A percentile compares a stretch with the other conserved stretches of the same genome.
Conservation (phyloP, 148 eudicot species). For the Agrostemma githago region DNA sequence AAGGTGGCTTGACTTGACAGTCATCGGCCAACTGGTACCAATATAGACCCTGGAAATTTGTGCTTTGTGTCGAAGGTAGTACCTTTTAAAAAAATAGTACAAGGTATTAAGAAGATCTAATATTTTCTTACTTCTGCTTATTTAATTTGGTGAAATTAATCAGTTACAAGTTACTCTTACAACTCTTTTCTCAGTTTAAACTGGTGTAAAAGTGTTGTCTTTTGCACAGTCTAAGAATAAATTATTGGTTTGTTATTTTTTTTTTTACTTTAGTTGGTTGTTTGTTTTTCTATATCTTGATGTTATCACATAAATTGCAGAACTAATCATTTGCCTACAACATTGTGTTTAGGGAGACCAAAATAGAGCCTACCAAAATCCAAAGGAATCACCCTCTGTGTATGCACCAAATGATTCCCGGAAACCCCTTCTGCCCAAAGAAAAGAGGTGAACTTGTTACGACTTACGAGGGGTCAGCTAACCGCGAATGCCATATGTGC, state of each 20-base stretch:
- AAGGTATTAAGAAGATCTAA: no score
- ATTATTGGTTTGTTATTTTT: no score
- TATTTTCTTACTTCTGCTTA: no score
- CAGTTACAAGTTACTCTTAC: no score
- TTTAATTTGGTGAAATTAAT: no score
- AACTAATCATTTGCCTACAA: conserved; percentile 1
- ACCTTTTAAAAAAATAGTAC: no score
- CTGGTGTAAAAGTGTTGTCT: no score
- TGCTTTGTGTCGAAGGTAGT: no score
- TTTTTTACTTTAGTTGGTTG: not conserved
- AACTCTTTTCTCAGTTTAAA: no score
- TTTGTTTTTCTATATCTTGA: not conserved
- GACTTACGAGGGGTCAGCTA: not conserved
- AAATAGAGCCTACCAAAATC: conserved; percentile 19
- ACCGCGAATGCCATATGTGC: not conserved
- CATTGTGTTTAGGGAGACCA: conserved; percentile 27
- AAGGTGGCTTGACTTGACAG: no score
- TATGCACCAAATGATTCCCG: conserved; percentile 11
- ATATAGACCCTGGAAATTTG: no score
- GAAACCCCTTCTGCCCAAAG: conserved; percentile 10
- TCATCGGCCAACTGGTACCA: no score
- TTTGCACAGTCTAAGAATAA: not conserved
- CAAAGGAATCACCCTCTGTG: conserved; percentile 14
- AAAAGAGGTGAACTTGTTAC: conserved; percentile 10
- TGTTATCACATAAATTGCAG: not conserved